Conservation (phyloP, 202 grass and related monocot genomes). For the Musa balbisiana region DNA sequence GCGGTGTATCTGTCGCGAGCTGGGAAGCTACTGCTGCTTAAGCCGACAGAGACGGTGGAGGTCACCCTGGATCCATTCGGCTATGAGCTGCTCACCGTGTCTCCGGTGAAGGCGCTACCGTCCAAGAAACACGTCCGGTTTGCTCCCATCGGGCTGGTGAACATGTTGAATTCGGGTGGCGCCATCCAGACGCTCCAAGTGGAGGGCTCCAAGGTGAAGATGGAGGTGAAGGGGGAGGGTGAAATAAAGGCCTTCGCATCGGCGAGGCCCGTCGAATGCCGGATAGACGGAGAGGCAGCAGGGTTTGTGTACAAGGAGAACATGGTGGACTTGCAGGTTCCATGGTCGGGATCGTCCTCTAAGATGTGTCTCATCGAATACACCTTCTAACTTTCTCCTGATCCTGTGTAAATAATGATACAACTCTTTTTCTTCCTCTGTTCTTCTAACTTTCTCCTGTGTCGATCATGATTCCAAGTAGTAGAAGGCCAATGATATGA, state of each 20-base stretch:
- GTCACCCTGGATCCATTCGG: conserved; percentile 56
- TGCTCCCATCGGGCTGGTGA: conserved; percentile 66
- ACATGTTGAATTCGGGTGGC: conserved; percentile 78
- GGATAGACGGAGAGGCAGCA: conserved; percentile 40
- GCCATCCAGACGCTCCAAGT: conserved; percentile 43
- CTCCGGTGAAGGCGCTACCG: conserved; percentile 37
- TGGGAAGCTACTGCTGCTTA: conserved; percentile 34
- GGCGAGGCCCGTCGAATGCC: conserved; percentile 34
- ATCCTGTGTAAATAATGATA: background rate
- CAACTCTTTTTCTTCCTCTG: too few species aligned
- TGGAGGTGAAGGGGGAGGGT: conserved; percentile 57
- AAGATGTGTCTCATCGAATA: conserved; percentile 45
- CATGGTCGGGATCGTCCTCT: conserved; percentile 55
- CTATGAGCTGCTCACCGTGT: conserved; percentile 74
- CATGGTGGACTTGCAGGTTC: conserved; percentile 50
- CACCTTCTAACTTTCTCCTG: conserved; percentile 27
- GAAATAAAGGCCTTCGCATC: conserved; percentile 65
- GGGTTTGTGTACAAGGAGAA: conserved; percentile 35
- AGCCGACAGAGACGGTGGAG: conserved; percentile 40
- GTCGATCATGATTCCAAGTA: too few species aligned
- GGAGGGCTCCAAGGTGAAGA: conserved; percentile 13
- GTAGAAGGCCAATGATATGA: too few species aligned
- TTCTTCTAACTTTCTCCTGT: too few species aligned
- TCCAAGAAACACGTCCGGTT: conserved; percentile 19
- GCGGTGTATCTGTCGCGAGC: conserved; percentile 47